phyloP scores from a whole-genome alignment of 2,329 filamentous ascomycete species.

The Botrytis byssoidea region DNA sequence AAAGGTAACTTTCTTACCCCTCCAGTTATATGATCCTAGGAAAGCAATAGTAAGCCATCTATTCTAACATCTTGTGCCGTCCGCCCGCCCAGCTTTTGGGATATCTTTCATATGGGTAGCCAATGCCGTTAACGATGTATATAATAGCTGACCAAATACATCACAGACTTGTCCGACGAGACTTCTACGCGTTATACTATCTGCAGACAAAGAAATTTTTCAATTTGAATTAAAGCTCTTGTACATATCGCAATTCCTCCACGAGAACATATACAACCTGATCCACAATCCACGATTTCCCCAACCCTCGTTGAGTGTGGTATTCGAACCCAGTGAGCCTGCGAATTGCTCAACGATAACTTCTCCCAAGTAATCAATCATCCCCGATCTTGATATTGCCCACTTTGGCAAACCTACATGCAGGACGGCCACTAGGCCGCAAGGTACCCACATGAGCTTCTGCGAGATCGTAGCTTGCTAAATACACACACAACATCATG shows the following conservation, averaged over 20 bases:
- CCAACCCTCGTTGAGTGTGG: neutral
- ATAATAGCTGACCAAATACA: slow-evolving; percentile 22
- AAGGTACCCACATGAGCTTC: slow-evolving; percentile 26
- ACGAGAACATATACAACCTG: neutral
- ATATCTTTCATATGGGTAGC: neutral
- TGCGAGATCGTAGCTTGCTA: slow-evolving; percentile 16
- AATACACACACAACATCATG: slow-evolving; percentile 31
- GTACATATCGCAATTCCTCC: slow-evolving; percentile 4
- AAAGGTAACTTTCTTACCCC: neutral
- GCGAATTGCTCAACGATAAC: neutral
- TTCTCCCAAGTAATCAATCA: neutral
- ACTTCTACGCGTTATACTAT: slow-evolving; percentile 26
- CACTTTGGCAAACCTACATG: slow-evolving; percentile 34
- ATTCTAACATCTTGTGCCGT: slow-evolving; percentile 8
- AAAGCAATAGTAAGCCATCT: slow-evolving; percentile 15
- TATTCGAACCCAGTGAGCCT: neutral
- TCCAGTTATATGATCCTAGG: slow-evolving; percentile 7
- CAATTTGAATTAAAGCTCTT: slow-evolving; percentile 17
- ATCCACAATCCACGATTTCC: neutral
- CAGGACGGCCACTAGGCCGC: slow-evolving; percentile 39
- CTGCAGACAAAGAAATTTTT: slow-evolving; percentile 30
- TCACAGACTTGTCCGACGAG: slow-evolving; percentile 30
- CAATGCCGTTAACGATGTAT: neutral
- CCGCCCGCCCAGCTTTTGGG: neutral
- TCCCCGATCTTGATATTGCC: slow-evolving; percentile 27